phyloP scores from a whole-genome alignment of 306 rosid species.

The Myrica gale region DNA sequence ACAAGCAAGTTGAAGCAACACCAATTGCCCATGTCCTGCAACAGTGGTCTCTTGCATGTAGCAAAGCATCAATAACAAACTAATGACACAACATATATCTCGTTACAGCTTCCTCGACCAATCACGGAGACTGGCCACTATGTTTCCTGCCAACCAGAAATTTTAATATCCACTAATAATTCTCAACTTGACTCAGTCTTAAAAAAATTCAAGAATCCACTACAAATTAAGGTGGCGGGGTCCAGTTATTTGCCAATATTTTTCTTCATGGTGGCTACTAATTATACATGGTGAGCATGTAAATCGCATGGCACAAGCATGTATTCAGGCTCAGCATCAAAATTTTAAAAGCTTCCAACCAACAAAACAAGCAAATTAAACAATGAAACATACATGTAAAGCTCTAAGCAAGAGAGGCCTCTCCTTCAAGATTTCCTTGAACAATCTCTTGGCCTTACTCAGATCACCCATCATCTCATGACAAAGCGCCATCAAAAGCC shows the following conservation, averaged over 20 bases:
- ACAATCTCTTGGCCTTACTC: slow-evolving; percentile 60
- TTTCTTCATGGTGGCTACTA: not conserved
- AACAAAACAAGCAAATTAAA: not conserved
- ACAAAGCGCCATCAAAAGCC: slow-evolving; percentile 76
- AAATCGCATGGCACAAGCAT: not conserved
- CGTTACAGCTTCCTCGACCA: not conserved
- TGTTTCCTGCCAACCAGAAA: not conserved
- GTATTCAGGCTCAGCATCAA: not conserved
- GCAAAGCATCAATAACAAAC: not conserved
- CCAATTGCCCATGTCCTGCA: too few relatives aligned
- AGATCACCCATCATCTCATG: slow-evolving; percentile 71
- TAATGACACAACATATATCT: not conserved
- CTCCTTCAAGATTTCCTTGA: slow-evolving; percentile 56
- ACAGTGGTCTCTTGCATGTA: not conserved
- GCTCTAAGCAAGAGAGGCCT: slow-evolving; percentile 80
- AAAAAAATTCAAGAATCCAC: not conserved
- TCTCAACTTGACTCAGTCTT: slow-evolving; percentile 7
- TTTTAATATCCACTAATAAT: not conserved
- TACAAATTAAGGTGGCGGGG: not conserved
- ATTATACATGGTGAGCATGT: not conserved
- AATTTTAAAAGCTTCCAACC: slow-evolving; percentile 17
- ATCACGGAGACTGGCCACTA: not conserved
- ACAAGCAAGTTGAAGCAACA: too few relatives aligned
- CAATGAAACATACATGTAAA: slow-evolving; percentile 66
- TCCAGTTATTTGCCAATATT: not conserved